phyloP scores from a whole-genome alignment of 805 yeast genomes.

The Candida sonorensis region DNA sequence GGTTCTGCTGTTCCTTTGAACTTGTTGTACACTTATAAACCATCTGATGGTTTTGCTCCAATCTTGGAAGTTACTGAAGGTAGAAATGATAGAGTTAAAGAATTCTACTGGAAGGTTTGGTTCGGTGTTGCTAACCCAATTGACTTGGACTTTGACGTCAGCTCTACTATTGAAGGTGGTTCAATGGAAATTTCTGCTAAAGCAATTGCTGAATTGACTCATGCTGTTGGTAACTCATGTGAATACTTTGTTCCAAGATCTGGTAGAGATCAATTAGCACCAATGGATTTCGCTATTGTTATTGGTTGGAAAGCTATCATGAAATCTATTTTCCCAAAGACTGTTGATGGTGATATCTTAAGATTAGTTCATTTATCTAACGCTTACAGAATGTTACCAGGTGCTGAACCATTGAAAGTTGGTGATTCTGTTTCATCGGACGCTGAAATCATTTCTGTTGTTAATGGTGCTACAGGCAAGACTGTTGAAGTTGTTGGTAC shows the following conservation, averaged over 20 bases:
- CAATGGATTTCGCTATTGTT: constrained; percentile 99
- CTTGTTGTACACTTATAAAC: constrained; percentile 71
- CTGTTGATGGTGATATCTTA: constrained; percentile 93
- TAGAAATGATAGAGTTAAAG: constrained; percentile 89
- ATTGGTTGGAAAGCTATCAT: constrained; percentile 98
- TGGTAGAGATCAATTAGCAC: constrained; percentile 81
- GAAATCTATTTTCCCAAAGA: constrained; percentile 94
- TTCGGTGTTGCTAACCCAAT: constrained; percentile 58
- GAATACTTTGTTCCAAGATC: constrained; percentile 91
- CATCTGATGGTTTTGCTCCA: constrained; percentile 93
- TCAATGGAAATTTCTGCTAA: constrained; percentile 61
- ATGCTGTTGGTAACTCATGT: constrained; percentile 94
- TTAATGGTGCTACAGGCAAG: constrained; percentile 90
- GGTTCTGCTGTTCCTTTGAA: constrained; percentile 67
- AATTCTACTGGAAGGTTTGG: constrained; percentile 98
- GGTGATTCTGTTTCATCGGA: constrained; percentile 79
- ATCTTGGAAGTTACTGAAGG: constrained; percentile 83
- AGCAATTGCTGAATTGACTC: constrained; percentile 87
- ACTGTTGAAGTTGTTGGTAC: constrained; percentile 93
- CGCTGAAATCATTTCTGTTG: constrained; percentile 83
- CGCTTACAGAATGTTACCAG: constrained; percentile 88
- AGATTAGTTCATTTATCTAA: constrained; percentile 92
- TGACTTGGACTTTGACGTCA: constrained; percentile 66
- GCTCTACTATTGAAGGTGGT: constrained; percentile 64
- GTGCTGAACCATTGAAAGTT: constrained; percentile 80